Evolutionary conservation across 768 basidiomycete species (phyloP).

Genomic region (Piloderma croceum): DNA sequence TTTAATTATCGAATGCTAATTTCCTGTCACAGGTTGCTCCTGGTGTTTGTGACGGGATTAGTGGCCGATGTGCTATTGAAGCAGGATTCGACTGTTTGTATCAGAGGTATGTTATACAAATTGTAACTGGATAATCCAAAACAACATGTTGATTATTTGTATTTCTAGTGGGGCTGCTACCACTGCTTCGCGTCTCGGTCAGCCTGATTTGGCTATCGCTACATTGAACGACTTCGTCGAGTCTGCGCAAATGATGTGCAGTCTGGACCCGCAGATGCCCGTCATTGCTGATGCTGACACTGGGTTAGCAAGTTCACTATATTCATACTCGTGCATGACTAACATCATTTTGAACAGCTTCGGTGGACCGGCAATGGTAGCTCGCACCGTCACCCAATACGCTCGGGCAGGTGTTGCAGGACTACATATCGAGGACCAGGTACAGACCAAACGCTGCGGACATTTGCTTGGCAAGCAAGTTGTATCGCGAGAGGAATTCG

Average conservation of each 20-base stretch:
- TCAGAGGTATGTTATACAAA: slow-evolving; percentile 47
- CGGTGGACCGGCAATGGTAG: slow-evolving; percentile 70
- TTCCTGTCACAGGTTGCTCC: slow-evolving; percentile 52
- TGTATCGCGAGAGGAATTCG: slow-evolving; percentile 70
- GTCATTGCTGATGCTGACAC: slow-evolving; percentile 81
- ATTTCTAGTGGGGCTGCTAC: slow-evolving; percentile 63
- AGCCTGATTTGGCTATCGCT: slow-evolving; percentile 75
- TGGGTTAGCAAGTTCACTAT: slow-evolving; percentile 54
- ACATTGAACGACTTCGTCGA: slow-evolving; percentile 73
- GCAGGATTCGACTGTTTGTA: slow-evolving; percentile 75
- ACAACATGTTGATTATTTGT: neutral
- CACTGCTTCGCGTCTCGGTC: slow-evolving; percentile 71
- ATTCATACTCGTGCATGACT: too few relatives aligned
- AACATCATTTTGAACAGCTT: slow-evolving; percentile 33
- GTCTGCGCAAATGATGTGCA: slow-evolving; percentile 66
- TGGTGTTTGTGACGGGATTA: slow-evolving; percentile 78
- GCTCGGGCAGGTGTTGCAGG: slow-evolving; percentile 64
- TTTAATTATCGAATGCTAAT: too few relatives aligned
- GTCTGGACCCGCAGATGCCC: slow-evolving; percentile 56
- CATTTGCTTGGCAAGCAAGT: slow-evolving; percentile 80
- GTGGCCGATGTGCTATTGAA: slow-evolving; percentile 73
- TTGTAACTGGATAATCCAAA: neutral
- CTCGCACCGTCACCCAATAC: slow-evolving; percentile 71
- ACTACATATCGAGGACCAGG: slow-evolving; percentile 78
- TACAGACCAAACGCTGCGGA: slow-evolving; percentile 75